These are phyloP conservation scores for Rhizophagus clarus DNA, from an alignment of 192 early-diverging fungal genomes.

Conservation along the genomic window DNA sequence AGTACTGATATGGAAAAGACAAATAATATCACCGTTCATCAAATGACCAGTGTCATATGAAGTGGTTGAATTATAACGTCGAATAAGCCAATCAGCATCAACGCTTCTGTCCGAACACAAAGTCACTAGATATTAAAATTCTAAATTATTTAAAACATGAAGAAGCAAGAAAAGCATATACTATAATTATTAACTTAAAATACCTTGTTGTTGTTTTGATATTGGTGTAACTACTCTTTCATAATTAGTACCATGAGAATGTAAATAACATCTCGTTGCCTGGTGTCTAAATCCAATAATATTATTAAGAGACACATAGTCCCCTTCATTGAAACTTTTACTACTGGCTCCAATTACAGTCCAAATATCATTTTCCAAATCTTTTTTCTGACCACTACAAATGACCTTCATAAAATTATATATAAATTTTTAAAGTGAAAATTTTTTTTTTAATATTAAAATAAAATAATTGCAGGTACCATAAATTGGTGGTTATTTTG, in stretches of 20 bases:
- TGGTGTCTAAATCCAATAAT: neutral
- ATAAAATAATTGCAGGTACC: neutral
- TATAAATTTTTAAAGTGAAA: neutral
- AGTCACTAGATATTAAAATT: too few species aligned
- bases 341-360: neutral
- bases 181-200: neutral
- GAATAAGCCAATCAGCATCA: too few species aligned
- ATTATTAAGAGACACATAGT: neutral
- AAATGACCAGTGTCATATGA: neutral
- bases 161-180: neutral
- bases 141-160: too few species aligned
- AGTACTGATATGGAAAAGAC: neutral
- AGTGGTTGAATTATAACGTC: too few species aligned
- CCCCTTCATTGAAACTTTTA: neutral
- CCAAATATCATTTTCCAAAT: slow-evolving; percentile 9
- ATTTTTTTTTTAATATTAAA: neutral
- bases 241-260: neutral
- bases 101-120: too few species aligned
- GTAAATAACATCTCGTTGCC: neutral
- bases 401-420: neutral
- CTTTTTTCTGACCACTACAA: neutral
- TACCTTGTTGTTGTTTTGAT: neutral
- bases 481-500: neutral
- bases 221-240: neutral
- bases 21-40: neutral